These are phyloP conservation scores for Apiotrichum brassicae DNA, from an alignment of 1,284 basidiomycete species.

Conservation along the genomic window DNA sequence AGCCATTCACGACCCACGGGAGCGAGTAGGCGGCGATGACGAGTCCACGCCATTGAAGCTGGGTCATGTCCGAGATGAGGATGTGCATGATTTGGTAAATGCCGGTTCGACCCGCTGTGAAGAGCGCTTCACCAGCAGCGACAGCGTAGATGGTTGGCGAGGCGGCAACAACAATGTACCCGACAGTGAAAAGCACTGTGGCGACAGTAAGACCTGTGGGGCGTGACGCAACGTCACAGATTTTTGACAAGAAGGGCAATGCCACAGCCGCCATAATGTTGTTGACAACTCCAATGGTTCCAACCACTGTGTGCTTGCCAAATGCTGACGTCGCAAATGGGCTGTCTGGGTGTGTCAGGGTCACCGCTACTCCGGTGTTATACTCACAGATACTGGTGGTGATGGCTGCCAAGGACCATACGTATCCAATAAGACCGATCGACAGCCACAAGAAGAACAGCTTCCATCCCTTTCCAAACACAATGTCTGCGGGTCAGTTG, in stretches of 20 bases:
- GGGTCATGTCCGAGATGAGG: conserved; percentile 61
- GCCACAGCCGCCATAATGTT: conserved; percentile 37
- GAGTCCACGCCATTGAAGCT: conserved; percentile 65
- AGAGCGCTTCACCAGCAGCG: conserved; percentile 32
- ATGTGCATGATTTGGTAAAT: conserved; percentile 18
- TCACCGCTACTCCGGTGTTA: background rate
- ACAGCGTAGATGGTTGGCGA: conserved; percentile 26
- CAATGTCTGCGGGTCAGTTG: conserved; percentile 21
- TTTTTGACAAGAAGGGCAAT: conserved; percentile 41
- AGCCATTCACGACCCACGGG: conserved; percentile 52
- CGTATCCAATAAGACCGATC: conserved; percentile 27
- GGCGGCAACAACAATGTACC: conserved; percentile 31
- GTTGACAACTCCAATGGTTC: conserved; percentile 38
- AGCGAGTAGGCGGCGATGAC: conserved; percentile 61
- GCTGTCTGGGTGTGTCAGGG: conserved; percentile 10
- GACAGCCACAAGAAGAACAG: conserved; percentile 28
- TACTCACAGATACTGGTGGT: conserved; percentile 26
- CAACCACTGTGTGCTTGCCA: conserved; percentile 38
- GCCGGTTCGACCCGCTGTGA: conserved; percentile 35
- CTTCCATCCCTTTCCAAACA: conserved; percentile 25
- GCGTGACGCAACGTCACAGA: conserved; percentile 17
- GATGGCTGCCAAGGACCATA: conserved; percentile 21
- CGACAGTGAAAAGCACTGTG: conserved; percentile 33
- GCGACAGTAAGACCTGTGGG: conserved; percentile 4
- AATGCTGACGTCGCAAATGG: conserved; percentile 41